A percentile compares a stretch with the other conserved stretches of the same genome.
Evolutionary conservation across 2,329 filamentous ascomycete genomes (phyloP).

Genomic region (Cladophialophora exuberans): DNA sequence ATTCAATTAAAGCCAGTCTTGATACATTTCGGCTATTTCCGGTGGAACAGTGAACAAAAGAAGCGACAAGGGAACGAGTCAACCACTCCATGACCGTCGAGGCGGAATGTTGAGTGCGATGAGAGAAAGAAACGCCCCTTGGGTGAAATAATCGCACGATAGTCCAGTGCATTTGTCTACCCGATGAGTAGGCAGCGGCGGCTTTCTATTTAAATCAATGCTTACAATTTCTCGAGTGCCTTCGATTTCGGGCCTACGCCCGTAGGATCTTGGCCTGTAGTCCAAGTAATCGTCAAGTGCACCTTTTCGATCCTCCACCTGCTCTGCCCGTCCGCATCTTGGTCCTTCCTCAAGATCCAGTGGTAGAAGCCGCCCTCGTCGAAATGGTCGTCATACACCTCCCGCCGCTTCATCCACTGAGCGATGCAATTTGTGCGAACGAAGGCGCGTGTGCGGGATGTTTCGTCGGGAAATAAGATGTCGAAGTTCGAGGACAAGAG

Average conservation of each 20-base stretch:
- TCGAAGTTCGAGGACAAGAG: conserved; percentile 20
- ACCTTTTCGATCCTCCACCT: conserved; percentile 19
- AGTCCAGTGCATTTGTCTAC: too few species aligned
- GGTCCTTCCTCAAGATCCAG: conserved; percentile 17
- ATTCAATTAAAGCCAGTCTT: too few species aligned
- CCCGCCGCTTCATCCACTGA: conserved; percentile 18
- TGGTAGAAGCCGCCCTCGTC: conserved; percentile 23
- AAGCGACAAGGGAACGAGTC: too few species aligned
- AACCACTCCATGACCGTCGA: too few species aligned
- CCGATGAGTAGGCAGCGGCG: too few species aligned
- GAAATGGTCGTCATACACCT: conserved; percentile 18
- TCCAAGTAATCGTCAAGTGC: conserved; percentile 20
- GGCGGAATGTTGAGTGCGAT: too few species aligned
- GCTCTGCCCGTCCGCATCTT: too few species aligned
- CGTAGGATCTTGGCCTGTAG: conserved; percentile 18
- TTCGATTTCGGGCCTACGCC: conserved; percentile 16
- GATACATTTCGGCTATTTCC: too few species aligned
- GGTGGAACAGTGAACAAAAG: too few species aligned
- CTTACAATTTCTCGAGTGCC: background rate
- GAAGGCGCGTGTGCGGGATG: conserved; percentile 7
- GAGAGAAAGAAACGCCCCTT: too few species aligned
- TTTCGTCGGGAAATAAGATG: conserved; percentile 12
- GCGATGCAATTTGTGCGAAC: conserved; percentile 23
- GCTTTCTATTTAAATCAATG: background rate
- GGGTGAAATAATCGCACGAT: too few species aligned